phyloP scores from a whole-genome alignment of 2,329 filamentous ascomycete species.

The Diplodia seriata region DNA sequence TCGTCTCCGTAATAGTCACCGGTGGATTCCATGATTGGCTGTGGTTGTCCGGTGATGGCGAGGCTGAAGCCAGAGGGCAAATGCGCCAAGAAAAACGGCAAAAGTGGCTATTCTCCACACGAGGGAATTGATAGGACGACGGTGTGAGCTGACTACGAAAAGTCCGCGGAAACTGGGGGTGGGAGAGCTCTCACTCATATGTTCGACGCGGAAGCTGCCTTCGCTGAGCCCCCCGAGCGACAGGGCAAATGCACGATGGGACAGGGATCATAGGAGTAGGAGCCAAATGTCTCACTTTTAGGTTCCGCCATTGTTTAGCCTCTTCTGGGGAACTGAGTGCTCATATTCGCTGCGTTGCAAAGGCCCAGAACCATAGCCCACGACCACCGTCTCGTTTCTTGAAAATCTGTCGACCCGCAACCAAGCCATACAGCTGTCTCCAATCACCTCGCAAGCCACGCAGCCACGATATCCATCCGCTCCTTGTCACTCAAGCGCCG shows the following conservation, averaged over 20 bases:
- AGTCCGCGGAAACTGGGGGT: background rate
- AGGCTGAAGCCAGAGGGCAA: constrained; percentile 1
- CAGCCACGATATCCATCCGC: background rate
- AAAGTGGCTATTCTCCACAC: background rate
- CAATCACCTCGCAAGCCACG: background rate
- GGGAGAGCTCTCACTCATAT: background rate
- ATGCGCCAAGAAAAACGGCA: constrained; percentile 15
- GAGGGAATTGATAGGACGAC: background rate
- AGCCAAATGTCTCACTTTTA: no score
- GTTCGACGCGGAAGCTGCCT: no score
- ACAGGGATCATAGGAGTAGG: no score
- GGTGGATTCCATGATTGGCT: background rate
- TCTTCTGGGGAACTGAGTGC: no score
- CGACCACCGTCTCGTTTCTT: background rate
- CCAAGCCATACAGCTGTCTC: background rate
- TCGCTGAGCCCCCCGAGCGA: background rate
- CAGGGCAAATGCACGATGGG: background rate
- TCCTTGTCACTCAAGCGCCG: background rate
- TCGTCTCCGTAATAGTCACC: background rate
- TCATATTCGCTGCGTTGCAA: no score
- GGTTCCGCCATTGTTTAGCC: no score
- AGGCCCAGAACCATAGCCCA: no score
- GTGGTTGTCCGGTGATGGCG: background rate
- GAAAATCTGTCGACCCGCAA: background rate
- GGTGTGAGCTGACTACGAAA: background rate